Evolutionary conservation across 176 grass and related monocot species (phyloP).

Genomic region (Eragrostis curvula): DNA sequence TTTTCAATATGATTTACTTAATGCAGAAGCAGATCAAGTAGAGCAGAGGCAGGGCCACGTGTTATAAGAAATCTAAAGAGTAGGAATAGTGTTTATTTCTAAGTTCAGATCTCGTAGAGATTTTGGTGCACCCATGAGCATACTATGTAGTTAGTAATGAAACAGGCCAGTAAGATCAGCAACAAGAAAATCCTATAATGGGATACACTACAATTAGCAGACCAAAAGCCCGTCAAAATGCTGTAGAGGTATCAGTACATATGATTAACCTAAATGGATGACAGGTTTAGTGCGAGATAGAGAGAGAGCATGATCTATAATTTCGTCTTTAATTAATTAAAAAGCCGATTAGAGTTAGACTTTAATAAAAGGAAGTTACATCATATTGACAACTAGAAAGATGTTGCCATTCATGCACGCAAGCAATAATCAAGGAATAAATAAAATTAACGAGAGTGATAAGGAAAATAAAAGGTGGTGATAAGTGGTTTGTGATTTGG

Average conservation of each 20-base stretch:
- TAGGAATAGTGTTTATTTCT: neutral
- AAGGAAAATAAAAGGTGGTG: constrained; percentile 47
- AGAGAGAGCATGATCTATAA: constrained; percentile 20
- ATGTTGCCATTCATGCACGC: constrained; percentile 36
- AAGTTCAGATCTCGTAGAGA: neutral
- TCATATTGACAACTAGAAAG: constrained; percentile 31
- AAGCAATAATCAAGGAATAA: constrained; percentile 23
- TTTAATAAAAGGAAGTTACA: constrained; percentile 40
- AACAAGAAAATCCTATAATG: neutral
- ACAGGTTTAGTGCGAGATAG: constrained; percentile 32
- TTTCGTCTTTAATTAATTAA: constrained; percentile 12
- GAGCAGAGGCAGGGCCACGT: neutral
- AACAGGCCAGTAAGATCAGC: neutral
- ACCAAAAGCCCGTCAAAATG: neutral
- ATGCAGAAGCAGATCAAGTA: neutral
- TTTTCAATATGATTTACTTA: neutral
- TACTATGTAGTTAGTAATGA: neutral
- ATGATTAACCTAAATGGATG: constrained; percentile 19
- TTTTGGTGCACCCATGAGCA: constrained; percentile 2
- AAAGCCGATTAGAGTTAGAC: constrained; percentile 35
- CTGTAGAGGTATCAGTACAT: constrained; percentile 2
- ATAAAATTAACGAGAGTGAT: constrained; percentile 42
- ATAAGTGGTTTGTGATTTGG: constrained; percentile 48
- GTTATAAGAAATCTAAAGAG: neutral
- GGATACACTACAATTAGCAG: neutral